Evolutionary conservation across 139 green algal genomes (phyloP).

Genomic region (Zygnema circumcarinatum): DNA sequence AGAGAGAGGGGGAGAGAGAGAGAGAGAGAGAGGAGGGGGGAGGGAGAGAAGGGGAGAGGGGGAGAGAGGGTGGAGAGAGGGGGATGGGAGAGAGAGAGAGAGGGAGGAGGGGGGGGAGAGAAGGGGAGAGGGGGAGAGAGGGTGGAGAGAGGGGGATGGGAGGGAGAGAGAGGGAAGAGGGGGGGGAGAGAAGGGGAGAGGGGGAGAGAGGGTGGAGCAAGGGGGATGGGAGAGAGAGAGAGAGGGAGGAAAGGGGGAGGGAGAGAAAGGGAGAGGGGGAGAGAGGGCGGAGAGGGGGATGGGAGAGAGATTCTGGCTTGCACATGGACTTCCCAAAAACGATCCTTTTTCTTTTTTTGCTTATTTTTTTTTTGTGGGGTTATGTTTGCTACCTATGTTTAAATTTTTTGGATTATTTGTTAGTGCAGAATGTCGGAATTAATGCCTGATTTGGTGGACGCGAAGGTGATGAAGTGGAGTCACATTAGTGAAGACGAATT

Average conservation of each 20-base stretch:
- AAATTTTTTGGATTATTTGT: too few relatives aligned
- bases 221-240: neutral
- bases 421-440: too few relatives aligned
- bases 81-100: neutral
- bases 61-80: neutral
- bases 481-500: too few relatives aligned
- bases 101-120: neutral
- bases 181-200: neutral
- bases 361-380: too few relatives aligned
- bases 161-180: neutral
- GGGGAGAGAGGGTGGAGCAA: neutral
- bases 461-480: too few relatives aligned
- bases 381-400: too few relatives aligned
- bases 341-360: too few relatives aligned
- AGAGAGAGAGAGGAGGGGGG: neutral
- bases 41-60: neutral
- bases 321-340: too few relatives aligned
- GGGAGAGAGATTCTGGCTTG: neutral
- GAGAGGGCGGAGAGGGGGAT: neutral
- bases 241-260: neutral
- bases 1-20: neutral
- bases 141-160: neutral
- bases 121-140: neutral
- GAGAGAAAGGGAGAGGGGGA: neutral
- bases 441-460: too few relatives aligned